Evolutionary conservation across 2,329 filamentous ascomycete genomes (phyloP).

Genomic region (Colletotrichum plurivorum): DNA sequence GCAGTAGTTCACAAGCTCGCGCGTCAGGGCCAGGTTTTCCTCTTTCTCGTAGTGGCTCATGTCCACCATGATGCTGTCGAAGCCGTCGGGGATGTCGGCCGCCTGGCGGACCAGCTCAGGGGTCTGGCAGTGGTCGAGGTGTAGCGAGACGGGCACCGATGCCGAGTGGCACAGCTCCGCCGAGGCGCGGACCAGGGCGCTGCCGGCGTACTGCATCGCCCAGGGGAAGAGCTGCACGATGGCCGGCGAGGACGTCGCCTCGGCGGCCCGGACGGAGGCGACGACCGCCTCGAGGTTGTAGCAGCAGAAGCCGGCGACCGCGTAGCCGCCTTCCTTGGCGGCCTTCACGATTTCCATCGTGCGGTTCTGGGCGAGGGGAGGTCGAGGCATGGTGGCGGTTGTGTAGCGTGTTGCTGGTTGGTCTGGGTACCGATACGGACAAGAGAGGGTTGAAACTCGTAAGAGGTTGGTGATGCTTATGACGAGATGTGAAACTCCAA

Average conservation of each 20-base stretch:
- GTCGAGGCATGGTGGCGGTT: neutral
- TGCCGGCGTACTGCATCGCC: conserved; percentile 75
- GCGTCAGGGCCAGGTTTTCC: conserved; percentile 76
- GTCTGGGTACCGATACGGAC: too few relatives aligned
- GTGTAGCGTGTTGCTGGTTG: too few relatives aligned
- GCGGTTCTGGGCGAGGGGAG: conserved; percentile 42
- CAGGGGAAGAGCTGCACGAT: conserved; percentile 82
- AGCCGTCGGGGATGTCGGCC: conserved; percentile 65
- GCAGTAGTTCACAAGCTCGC: conserved; percentile 72
- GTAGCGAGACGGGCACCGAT: conserved; percentile 71
- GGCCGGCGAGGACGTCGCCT: conserved; percentile 74
- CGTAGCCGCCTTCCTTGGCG: conserved; percentile 69
- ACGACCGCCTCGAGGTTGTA: conserved; percentile 80
- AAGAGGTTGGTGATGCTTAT: too few relatives aligned
- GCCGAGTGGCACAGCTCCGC: conserved; percentile 67
- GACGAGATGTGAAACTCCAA: too few relatives aligned
- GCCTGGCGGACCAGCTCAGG: conserved; percentile 71
- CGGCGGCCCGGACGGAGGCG: conserved; percentile 76
- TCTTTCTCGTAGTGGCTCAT: conserved; percentile 81
- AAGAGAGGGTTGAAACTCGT: too few relatives aligned
- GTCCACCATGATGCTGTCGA: conserved; percentile 83
- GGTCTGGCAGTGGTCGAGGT: conserved; percentile 75
- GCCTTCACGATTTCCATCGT: conserved; percentile 62
- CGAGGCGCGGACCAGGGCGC: conserved; percentile 68
- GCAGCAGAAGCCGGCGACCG: conserved; percentile 64